Conservation (phyloP, 108 stramenopile species). For the Fistulifera solaris region DNA sequence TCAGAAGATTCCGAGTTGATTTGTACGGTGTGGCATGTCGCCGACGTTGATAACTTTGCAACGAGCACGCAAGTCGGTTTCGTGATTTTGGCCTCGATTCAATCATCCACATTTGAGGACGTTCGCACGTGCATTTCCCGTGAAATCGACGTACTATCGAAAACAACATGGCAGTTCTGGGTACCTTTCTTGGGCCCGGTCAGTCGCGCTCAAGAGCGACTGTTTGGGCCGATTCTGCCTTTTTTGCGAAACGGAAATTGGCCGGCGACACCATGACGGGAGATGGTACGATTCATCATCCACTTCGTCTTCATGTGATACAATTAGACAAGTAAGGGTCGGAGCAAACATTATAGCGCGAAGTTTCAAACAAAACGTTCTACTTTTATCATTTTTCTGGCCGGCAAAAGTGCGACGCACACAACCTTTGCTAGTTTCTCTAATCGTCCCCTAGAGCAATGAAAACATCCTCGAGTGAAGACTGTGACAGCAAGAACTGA, state of each 20-base stretch:
- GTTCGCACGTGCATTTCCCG: constrained; percentile 38
- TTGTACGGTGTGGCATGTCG: no score
- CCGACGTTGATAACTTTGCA: no score
- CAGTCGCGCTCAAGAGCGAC: constrained; percentile 52
- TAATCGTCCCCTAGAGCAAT: constrained; percentile 31
- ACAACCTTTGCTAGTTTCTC: no score
- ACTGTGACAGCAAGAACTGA: constrained; percentile 49
- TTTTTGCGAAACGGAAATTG: neutral
- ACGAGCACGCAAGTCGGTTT: constrained; percentile 34
- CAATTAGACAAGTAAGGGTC: no score
- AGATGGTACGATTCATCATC: no score
- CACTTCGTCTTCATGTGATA: no score
- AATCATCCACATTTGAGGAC: constrained; percentile 34
- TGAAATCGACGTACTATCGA: constrained; percentile 34
- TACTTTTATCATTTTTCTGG: no score
- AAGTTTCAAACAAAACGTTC: no score
- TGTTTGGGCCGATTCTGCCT: constrained; percentile 15
- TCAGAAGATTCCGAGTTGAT: no score
- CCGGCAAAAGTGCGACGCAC: no score
- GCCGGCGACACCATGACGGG: no score
- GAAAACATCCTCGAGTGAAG: constrained; percentile 54
- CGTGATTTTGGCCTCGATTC: constrained; percentile 43
- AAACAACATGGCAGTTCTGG: constrained; percentile 53
- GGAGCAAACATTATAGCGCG: no score
- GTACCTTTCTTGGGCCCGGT: constrained; percentile 68